Evolutionary conservation across 129 eudicot species (phyloP).

Genomic region (Chrysanthemum lavandulifolium): DNA sequence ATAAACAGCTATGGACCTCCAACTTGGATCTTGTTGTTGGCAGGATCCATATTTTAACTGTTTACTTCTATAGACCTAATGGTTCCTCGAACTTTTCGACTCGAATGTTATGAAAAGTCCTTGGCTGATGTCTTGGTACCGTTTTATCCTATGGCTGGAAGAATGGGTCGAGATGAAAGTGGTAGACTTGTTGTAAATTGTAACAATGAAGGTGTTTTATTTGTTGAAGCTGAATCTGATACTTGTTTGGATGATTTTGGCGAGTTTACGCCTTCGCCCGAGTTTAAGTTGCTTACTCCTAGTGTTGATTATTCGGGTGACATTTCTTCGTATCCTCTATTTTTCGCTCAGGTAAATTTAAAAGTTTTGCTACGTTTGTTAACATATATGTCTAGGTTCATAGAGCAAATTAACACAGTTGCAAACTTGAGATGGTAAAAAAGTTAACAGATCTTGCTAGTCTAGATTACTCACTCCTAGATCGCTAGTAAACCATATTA

Average conservation of each 20-base stretch:
- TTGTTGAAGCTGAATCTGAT: slow-evolving; percentile 1
- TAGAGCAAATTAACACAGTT: too few relatives aligned
- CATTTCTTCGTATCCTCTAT: neutral
- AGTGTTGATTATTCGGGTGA: neutral
- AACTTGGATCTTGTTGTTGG: neutral
- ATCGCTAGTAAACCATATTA: too few relatives aligned
- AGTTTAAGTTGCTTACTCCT: neutral
- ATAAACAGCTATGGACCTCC: neutral
- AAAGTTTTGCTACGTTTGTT: too few relatives aligned
- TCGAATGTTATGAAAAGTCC: neutral
- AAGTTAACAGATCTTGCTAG: too few relatives aligned
- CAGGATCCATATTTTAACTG: neutral
- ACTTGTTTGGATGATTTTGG: neutral
- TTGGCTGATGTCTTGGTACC: neutral
- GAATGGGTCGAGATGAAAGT: neutral
- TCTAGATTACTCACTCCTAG: too few relatives aligned
- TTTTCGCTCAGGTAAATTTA: neutral
- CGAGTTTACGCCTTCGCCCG: neutral
- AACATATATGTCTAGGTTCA: too few relatives aligned
- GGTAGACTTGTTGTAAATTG: neutral
- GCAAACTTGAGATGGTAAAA: too few relatives aligned
- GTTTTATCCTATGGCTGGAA: neutral
- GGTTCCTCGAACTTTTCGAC: neutral
- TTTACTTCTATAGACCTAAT: neutral
- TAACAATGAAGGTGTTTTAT: neutral